These are phyloP conservation scores for Purpureocillium takamizusanense DNA, from an alignment of 2,329 filamentous ascomycete genomes.

Conservation along the genomic window DNA sequence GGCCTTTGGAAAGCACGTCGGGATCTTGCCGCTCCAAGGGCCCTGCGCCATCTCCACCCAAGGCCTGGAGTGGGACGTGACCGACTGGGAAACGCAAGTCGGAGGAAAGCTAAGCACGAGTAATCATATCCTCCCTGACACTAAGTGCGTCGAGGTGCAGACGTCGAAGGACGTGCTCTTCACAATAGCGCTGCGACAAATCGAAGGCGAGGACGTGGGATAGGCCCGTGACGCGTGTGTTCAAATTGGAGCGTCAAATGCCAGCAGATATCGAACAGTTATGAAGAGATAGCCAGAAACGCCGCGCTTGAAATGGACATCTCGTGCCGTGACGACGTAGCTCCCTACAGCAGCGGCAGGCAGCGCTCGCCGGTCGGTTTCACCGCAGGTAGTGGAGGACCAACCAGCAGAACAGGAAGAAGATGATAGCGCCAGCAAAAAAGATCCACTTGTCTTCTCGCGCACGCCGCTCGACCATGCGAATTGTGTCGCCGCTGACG, in stretches of 20 bases:
- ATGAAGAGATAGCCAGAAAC: neutral
- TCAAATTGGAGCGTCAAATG: neutral
- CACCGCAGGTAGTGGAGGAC: constrained; percentile 72
- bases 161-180: constrained; percentile 61
- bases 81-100: constrained; percentile 69
- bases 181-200: constrained; percentile 54
- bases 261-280: neutral
- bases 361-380: neutral
- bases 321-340: neutral
- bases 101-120: constrained; percentile 70
- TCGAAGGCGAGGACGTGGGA: constrained; percentile 24
- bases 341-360: constrained; percentile 3
- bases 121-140: constrained; percentile 59
- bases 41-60: constrained; percentile 67
- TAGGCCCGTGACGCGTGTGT: constrained; percentile 4
- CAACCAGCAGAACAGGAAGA: constrained; percentile 86
- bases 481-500: constrained; percentile 89
- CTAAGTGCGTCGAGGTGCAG: constrained; percentile 51
- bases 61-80: constrained; percentile 87
- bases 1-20: constrained; percentile 68
- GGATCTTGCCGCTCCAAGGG: constrained; percentile 78
- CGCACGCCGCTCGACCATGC: constrained; percentile 88
- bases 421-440: constrained; percentile 73
- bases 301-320: constrained; percentile 6
- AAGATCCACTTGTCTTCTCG: constrained; percentile 99